Base-by-base conservation (phyloP, 768 basidiomycete genomes). In the Trametopsis cervina region DNA sequence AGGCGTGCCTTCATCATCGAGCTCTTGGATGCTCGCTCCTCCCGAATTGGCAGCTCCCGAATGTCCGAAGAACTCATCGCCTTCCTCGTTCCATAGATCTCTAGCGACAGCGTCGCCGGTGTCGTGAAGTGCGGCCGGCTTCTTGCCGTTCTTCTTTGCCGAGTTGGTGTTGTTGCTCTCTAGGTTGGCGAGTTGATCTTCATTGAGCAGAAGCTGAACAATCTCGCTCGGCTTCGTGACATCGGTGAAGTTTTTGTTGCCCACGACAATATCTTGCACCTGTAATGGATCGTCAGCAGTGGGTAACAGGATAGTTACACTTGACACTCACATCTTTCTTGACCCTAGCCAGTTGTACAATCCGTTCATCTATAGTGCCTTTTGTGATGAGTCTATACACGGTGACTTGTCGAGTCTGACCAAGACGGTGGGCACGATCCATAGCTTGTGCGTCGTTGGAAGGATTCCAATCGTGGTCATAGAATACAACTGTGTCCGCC, bases 221-320 rank as follows among this genome's bases (percentile, higher is more conserved):
- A 99, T 96, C 65, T 99, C 96, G 68, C 90, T 94, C 22, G 92
- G 90, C 63, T 92, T 94, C 17, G 91, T 81, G 45, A 88, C 87
- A 54, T 96, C 93, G 1, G 88, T 90, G 62, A 96, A 83, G 52
- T 81, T 91, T 67, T 96, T 97, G 69, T 89, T 94, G 44, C 96
- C 96, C 6, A 99, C 96, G 44, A 99, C 96, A 51, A 97, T 95
- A 58, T 99, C 96, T 81, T 98, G 96, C 4, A 98, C 94, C 91
- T 94, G 51, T n/a, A 36, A 18, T 36, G 23, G 49, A 18, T 46
- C 50, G 22, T 51, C 43, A 29, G 29, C 40, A 39, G n/a, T 25
- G 24, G 22, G 49, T 36, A 49, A 53, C 44, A 44, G 49, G 26
- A 47, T 44, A 42, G 29, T 33, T 33, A 37, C 44, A 33, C 33